These are phyloP conservation scores for Bruguiera parviflora DNA, from an alignment of 345 rosid genomes.

Conservation along the genomic window DNA sequence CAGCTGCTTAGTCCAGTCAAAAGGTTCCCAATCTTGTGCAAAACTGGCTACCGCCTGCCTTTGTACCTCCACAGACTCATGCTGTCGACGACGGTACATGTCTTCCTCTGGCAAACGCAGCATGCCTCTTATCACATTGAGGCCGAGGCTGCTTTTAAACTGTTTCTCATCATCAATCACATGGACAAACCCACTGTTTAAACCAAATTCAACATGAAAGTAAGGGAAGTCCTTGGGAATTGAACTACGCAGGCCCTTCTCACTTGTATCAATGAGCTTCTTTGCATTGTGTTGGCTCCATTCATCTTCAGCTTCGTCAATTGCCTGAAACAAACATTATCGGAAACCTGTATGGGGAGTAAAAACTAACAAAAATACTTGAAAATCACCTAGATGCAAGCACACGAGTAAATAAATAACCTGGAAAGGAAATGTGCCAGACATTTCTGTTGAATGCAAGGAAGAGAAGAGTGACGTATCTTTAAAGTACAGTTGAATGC, in stretches of 20 bases:
- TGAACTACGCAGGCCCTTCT: slow-evolving; percentile 75
- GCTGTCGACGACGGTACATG: slow-evolving; percentile 70
- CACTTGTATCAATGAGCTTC: slow-evolving; percentile 85
- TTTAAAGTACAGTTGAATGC: too few relatives aligned
- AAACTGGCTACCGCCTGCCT: slow-evolving; percentile 59
- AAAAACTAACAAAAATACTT: background rate
- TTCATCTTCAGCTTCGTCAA: slow-evolving; percentile 95
- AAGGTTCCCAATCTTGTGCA: slow-evolving; percentile 66
- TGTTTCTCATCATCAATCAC: slow-evolving; percentile 91
- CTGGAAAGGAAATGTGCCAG: too few relatives aligned
- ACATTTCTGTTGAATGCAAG: background rate
- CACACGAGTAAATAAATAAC: too few relatives aligned
- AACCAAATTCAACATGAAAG: slow-evolving; percentile 90
- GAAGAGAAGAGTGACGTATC: background rate
- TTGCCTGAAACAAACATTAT: slow-evolving; percentile 48
- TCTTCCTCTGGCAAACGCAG: slow-evolving; percentile 73
- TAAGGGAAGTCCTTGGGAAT: slow-evolving; percentile 91
- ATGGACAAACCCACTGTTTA: slow-evolving; percentile 76
- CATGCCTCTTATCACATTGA: slow-evolving; percentile 91
- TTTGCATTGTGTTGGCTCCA: slow-evolving; percentile 99
- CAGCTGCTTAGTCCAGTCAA: slow-evolving; percentile 92
- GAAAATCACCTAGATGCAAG: background rate
- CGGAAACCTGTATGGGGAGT: background rate
- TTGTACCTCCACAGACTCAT: slow-evolving; percentile 61
- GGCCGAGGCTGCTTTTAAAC: slow-evolving; percentile 77